Base-by-base conservation (phyloP, 257 asterid genomes). In the Nicotiana otophora region DNA sequence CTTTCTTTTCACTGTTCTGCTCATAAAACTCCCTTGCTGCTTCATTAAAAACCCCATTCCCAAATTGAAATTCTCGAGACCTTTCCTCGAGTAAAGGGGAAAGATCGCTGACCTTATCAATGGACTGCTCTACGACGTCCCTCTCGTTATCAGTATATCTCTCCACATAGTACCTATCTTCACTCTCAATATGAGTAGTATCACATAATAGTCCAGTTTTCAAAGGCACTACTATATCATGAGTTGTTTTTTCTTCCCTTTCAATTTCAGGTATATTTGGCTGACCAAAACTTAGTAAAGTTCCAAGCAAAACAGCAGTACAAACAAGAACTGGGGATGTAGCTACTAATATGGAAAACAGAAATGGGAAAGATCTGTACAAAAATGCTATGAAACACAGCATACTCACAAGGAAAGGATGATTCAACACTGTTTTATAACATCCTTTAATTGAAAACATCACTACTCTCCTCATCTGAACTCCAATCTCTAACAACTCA, bases 241-340 rank as follows among this genome's bases (percentile, higher is more conserved):
- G 85, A 0, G 86, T 84, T 63, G 82, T 88, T 51, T 75, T 84
- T 84, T 90, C 98, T 78, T 91, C 97, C 74, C 81, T 81, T 72
- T 91, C 95, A n/a, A 93, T 92, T 78, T 93, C 94, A 2, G 99
- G 98, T 83, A 92, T 62, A 84, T 91, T 90, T 0, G 91, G 91
- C 58, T 96, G 92, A 81, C 99, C 98, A 77, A 91, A 93, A 90
- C 97, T 96, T 70, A 96, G 83, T 64, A 96, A 90, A 75, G 92
- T 89, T 11, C 99, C 99, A 68, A 96, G 97, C 91, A 96, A 89
- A 85, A 90, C 83, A 83, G 97, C 95, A 87, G 99, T 96, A 87
- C 98, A 96, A 53, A 93, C 87, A 84, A 96, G 89, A 33, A 93
- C 88, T 85, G 99, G 99, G 57, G 94, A 96, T 62, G 88, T 88